Conservation (phyloP, 257 asterid species). For the Nicotiana noctiflora region DNA sequence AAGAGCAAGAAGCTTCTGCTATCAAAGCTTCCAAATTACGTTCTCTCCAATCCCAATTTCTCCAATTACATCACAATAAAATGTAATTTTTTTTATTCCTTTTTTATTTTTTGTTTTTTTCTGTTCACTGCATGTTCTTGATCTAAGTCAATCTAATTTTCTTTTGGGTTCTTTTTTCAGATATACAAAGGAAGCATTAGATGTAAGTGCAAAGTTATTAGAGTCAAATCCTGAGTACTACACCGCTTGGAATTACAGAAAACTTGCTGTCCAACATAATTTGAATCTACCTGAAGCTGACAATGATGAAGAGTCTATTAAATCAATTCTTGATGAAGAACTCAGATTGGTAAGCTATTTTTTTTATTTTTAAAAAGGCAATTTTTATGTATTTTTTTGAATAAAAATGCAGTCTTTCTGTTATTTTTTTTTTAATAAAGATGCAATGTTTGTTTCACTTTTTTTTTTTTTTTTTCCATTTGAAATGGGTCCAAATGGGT, state of each 20-base stretch:
- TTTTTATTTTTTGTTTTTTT: background rate
- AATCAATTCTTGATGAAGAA: constrained; percentile 60
- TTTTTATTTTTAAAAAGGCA: constrained; percentile 9
- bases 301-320: constrained; percentile 31
- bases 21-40: constrained; percentile 65
- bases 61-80: constrained; percentile 63
- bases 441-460: constrained; percentile 12
- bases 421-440: background rate
- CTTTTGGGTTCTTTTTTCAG: constrained; percentile 23
- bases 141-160: background rate
- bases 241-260: constrained; percentile 91
- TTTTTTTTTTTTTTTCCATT: background rate
- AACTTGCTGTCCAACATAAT: constrained; percentile 59
- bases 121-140: background rate
- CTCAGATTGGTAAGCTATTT: constrained; percentile 55
- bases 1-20: constrained; percentile 52
- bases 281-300: constrained; percentile 31
- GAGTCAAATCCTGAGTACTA: constrained; percentile 82
- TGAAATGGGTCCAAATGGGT: background rate
- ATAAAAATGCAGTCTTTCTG: constrained; percentile 10
- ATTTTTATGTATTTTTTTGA: too few relatives aligned
- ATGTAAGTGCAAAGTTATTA: constrained; percentile 55
- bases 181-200: constrained; percentile 75
- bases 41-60: constrained; percentile 69
- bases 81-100: constrained; percentile 24